phyloP scores from a whole-genome alignment of 306 rosid species.

The Dryas octopetala region DNA sequence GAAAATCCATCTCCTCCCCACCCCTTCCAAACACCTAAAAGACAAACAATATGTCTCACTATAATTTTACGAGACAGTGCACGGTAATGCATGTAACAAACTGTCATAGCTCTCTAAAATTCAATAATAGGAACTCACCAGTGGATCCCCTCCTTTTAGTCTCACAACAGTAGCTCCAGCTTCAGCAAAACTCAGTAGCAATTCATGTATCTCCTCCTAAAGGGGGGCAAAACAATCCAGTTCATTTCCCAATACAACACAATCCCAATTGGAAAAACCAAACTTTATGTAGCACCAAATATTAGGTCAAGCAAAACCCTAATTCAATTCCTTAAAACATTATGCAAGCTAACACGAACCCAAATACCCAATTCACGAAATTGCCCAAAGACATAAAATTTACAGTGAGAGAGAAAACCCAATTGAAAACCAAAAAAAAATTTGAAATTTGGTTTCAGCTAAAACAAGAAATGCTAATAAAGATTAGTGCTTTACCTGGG shows the following conservation, averaged over 20 bases:
- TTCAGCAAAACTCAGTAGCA: conserved; percentile 92
- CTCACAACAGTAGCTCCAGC: conserved; percentile 95
- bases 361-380: conserved; percentile 13
- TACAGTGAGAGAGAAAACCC: conserved; percentile 2
- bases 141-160: conserved; percentile 97
- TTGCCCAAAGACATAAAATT: conserved; percentile 6
- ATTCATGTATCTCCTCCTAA: conserved; percentile 95
- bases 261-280: not conserved
- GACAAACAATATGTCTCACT: conserved; percentile 3
- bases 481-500: conserved; percentile 56
- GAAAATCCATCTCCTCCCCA: conserved; percentile 98
- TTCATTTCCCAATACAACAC: not conserved
- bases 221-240: conserved; percentile 9
- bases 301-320: not conserved
- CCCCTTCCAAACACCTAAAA: conserved; percentile 95
- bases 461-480: not conserved
- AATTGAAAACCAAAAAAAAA: conserved; percentile 10
- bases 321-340: not conserved
- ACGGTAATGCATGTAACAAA: not conserved
- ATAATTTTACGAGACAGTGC: not conserved
- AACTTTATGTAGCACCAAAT: not conserved
- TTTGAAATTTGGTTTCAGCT: not conserved
- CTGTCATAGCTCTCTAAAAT: not conserved
- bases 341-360: not conserved
- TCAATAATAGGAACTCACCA: conserved; percentile 53